Conservation (phyloP, 1,284 basidiomycete genomes). For the Sparassis latifolia region DNA sequence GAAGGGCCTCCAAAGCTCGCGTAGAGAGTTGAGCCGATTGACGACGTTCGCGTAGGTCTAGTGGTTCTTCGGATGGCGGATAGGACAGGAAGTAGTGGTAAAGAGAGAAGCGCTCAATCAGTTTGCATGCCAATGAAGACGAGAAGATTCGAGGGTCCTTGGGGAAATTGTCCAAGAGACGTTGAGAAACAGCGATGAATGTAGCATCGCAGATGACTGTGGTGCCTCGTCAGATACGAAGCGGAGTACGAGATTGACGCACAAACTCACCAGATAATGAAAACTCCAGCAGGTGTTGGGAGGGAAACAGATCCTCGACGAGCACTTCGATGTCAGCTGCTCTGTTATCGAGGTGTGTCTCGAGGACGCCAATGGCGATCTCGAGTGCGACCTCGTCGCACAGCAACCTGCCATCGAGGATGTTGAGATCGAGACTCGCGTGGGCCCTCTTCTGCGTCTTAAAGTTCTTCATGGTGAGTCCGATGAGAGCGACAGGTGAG, state of each 20-base stretch:
- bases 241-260: not conserved
- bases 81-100: constrained; percentile 8
- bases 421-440: not conserved
- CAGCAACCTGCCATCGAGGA: constrained; percentile 8
- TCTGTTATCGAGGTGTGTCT: constrained; percentile 11
- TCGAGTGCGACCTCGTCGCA: constrained; percentile 11
- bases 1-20: constrained; percentile 8
- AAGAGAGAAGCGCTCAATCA: constrained; percentile 25
- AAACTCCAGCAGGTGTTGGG: constrained; percentile 6
- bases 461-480: no score
- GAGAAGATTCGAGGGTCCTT: not conserved
- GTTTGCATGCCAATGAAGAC: constrained; percentile 18
- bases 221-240: not conserved
- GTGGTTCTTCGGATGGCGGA: constrained; percentile 1
- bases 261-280: constrained; percentile 7
- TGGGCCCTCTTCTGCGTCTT: constrained; percentile 1
- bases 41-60: constrained; percentile 1
- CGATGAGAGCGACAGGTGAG: no score
- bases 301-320: constrained; percentile 2
- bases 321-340: constrained; percentile 2
- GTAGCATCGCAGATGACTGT: constrained; percentile 1
- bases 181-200: not conserved
- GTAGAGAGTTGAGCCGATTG: constrained; percentile 7
- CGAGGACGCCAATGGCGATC: constrained; percentile 11
- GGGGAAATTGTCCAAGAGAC: constrained; percentile 7